Conservation (phyloP, 805 yeast species). For the Ogataea henricii region DNA sequence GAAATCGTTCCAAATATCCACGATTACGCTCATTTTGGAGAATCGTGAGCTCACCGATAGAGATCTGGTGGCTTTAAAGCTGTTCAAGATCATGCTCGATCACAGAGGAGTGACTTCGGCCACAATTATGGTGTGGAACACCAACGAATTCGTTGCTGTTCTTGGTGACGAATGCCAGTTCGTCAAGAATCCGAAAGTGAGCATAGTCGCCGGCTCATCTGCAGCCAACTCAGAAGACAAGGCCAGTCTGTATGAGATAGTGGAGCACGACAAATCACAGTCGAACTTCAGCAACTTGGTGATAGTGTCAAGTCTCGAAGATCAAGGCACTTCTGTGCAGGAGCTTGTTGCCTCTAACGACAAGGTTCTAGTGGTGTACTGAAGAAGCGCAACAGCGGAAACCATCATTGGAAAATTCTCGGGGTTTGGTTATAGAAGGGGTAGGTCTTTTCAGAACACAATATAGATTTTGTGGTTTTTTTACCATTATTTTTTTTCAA, state of each 20-base stretch:
- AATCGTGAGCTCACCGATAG: constrained; percentile 16
- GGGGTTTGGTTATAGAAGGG: background rate
- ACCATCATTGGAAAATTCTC: too few relatives aligned
- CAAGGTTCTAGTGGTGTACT: constrained; percentile 30
- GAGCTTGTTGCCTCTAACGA: constrained; percentile 23
- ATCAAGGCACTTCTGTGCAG: constrained; percentile 15
- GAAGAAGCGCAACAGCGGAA: too few relatives aligned
- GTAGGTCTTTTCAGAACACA: too few relatives aligned
- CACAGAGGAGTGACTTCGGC: constrained; percentile 21
- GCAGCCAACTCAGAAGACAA: constrained; percentile 1
- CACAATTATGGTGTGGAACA: constrained; percentile 12
- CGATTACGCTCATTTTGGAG: constrained; percentile 25
- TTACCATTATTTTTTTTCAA: too few relatives aligned
- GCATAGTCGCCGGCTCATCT: constrained; percentile 5
- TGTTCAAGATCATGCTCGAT: constrained; percentile 26
- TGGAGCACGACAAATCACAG: background rate
- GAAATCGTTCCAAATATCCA: constrained; percentile 28
- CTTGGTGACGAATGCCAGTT: constrained; percentile 11
- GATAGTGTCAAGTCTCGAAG: constrained; percentile 20
- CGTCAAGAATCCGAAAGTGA: constrained; percentile 15
- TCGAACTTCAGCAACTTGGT: constrained; percentile 24
- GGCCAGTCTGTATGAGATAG: constrained; percentile 11
- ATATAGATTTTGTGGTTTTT: too few relatives aligned
- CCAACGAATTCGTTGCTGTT: constrained; percentile 11
- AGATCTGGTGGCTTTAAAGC: constrained; percentile 28